Conservation (phyloP, 2,329 filamentous ascomycete genomes). For the Clarireedia paspali region DNA sequence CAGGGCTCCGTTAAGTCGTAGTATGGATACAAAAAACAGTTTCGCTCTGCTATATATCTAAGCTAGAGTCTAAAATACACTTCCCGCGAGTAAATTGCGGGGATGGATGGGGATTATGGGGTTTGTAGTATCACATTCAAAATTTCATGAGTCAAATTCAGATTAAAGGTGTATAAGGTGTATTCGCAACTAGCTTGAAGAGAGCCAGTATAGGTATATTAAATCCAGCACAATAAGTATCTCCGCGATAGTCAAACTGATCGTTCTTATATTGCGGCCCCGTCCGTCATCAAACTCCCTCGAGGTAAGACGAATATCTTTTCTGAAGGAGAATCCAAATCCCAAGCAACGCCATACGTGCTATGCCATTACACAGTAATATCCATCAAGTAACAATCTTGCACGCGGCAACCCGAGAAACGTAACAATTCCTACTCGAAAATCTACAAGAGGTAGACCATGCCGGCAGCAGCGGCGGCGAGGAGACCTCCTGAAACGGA, state of each 20-base stretch:
- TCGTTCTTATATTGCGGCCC: background rate
- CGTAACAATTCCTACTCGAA: conserved; percentile 1
- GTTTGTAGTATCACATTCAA: background rate
- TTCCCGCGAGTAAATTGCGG: too few species aligned
- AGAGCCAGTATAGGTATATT: conserved; percentile 2
- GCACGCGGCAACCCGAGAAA: conserved; percentile 6
- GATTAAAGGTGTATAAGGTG: background rate
- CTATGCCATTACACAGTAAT: conserved; percentile 3
- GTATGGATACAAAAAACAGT: background rate
- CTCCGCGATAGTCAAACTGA: background rate
- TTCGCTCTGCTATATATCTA: too few species aligned
- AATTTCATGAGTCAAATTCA: background rate
- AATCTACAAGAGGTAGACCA: conserved; percentile 7
- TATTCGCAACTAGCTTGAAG: conserved; percentile 7
- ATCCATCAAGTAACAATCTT: conserved; percentile 6
- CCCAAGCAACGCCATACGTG: conserved; percentile 5
- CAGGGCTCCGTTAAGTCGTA: background rate
- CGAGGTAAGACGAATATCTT: background rate
- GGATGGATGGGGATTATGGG: too few species aligned
- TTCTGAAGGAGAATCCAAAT: conserved; percentile 1
- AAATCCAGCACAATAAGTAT: background rate
- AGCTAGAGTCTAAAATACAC: too few species aligned
- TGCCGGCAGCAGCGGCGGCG: conserved; percentile 6
- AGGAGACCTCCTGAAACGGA: conserved; percentile 2
- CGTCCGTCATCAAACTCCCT: conserved; percentile 2